Conservation (phyloP, 257 asterid species). For the Nyctanthes arbortristis region DNA sequence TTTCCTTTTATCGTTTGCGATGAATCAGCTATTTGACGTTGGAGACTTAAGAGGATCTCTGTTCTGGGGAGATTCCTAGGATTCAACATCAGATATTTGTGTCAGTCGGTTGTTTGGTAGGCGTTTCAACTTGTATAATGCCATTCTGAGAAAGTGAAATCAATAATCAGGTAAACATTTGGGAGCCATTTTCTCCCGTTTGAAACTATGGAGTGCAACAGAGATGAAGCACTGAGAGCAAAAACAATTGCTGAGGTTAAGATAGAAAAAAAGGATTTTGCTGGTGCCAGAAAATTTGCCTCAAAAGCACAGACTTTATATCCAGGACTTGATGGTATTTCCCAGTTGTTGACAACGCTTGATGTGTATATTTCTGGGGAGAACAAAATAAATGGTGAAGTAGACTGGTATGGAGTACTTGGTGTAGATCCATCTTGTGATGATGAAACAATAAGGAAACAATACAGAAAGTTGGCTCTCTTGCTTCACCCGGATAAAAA, state of each 20-base stretch:
- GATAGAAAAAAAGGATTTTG: slow-evolving; percentile 49
- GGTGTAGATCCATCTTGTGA: slow-evolving; percentile 57
- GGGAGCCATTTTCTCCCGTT: slow-evolving; percentile 10
- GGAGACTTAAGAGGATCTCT: slow-evolving; percentile 9
- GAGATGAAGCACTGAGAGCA: slow-evolving; percentile 76
- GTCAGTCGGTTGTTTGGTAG: slow-evolving; percentile 13
- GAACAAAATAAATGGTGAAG: slow-evolving; percentile 56
- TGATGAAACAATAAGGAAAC: slow-evolving; percentile 57
- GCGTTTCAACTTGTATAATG: slow-evolving; percentile 21
- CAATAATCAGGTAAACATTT: slow-evolving; percentile 14
- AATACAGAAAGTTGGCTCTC: slow-evolving; percentile 75
- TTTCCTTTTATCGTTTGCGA: background rate
- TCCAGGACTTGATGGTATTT: slow-evolving; percentile 58
- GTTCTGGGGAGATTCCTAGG: slow-evolving; percentile 18
- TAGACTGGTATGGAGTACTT: slow-evolving; percentile 77
- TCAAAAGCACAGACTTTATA: slow-evolving; percentile 63
- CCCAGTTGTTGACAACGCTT: slow-evolving; percentile 62
- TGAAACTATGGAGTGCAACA: slow-evolving; percentile 77
- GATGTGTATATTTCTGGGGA: slow-evolving; percentile 63
- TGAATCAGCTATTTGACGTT: slow-evolving; percentile 21
- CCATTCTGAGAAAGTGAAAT: slow-evolving; percentile 18
- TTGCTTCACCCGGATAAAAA: slow-evolving; percentile 82
- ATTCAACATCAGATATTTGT: background rate
- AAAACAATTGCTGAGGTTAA: slow-evolving; percentile 64
- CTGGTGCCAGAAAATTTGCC: slow-evolving; percentile 65